A percentile compares a stretch with the other conserved stretches of the same genome.
Evolutionary conservation across 140 eudicot species (phyloP).

Genomic region (Artemisia princeps): DNA sequence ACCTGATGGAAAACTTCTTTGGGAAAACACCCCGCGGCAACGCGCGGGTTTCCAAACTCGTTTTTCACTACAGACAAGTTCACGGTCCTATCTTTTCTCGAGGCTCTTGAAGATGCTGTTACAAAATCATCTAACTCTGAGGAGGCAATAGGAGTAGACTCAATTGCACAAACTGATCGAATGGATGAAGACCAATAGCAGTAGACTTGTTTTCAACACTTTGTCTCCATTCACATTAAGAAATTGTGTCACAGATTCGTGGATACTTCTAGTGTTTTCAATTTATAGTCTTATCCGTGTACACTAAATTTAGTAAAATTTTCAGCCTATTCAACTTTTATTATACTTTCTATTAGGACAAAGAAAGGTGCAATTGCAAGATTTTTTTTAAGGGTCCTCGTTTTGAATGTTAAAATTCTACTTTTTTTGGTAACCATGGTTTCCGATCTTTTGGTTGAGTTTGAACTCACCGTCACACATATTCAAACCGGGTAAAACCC

Average conservation of each 20-base stretch:
- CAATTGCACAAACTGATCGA: constrained; percentile 32
- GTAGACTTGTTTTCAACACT: constrained; percentile 3
- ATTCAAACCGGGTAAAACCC: no score
- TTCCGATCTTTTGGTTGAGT: no score
- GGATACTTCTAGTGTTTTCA: constrained; percentile 22
- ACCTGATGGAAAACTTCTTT: no score
- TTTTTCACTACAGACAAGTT: constrained; percentile 59
- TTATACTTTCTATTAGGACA: neutral
- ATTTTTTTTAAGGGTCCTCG: no score
- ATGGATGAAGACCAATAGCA: constrained; percentile 73
- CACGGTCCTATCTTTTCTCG: constrained; percentile 84
- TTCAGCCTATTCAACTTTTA: constrained; percentile 3
- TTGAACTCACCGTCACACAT: no score
- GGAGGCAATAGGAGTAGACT: constrained; percentile 35
- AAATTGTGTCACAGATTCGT: constrained; percentile 23
- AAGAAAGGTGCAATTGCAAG: neutral
- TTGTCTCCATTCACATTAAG: constrained; percentile 19
- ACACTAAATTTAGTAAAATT: constrained; percentile 17
- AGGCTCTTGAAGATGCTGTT: constrained; percentile 96
- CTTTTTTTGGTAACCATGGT: no score
- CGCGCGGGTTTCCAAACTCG: no score
- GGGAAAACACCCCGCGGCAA: no score
- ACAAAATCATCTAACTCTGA: constrained; percentile 30
- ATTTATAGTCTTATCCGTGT: constrained; percentile 12
- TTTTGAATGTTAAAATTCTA: no score